Evolutionary conservation across 495 filamentous ascomycete genomes (phyloP), one percentile per base, ranked within the genome.

Genomic region (Beverwykella pulmonaria): DNA sequence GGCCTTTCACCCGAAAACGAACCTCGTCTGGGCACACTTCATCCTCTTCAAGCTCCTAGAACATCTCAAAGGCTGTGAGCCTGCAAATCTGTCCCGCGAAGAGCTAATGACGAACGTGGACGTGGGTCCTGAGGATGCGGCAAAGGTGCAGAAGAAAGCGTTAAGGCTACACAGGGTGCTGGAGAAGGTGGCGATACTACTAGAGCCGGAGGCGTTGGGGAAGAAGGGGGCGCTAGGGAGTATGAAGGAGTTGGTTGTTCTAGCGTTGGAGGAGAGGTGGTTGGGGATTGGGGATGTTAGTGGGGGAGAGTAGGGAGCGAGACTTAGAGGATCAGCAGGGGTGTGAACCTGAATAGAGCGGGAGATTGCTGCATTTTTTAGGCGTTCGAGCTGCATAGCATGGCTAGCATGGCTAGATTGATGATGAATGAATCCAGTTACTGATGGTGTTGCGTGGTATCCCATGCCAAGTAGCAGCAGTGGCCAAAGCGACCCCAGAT

Each of bases 11-110:
- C 76, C 76, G 17, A 55, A 68, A 27, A 77, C 77, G 8, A 79
- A 79, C 54, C 71, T 79, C 9, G 32, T 79, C 14, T 79, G 78
- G 78, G 47, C 74, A 22, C 78, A 79, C 60, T 79, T 75, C 65
- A 27, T 79, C 39, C 66, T 77, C 14, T 29, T 58, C 53, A 65
- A 72, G 39, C 63, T 75, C 22, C 65, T 75, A 29, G 57, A 70
- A 32, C 54, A 73, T 23, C 17, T 74, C 9, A 5, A 61, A 14
- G 50, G 23, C 23, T 52, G 41, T n/a, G 26, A 50, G 32, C 63
- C 68, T 2, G 7, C 19, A 6, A 36, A n/a, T 23, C 19, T 60
- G 36, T 36, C 25, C 10, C 19, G 44, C 0, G 26, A 59, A 2
- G 22, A 20, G 6, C 39, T 65, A 1, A 32, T 60, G 34, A 30